Base-by-base conservation (phyloP, 2,329 filamentous ascomycete species). In the Lasiodiplodia citricola region DNA sequence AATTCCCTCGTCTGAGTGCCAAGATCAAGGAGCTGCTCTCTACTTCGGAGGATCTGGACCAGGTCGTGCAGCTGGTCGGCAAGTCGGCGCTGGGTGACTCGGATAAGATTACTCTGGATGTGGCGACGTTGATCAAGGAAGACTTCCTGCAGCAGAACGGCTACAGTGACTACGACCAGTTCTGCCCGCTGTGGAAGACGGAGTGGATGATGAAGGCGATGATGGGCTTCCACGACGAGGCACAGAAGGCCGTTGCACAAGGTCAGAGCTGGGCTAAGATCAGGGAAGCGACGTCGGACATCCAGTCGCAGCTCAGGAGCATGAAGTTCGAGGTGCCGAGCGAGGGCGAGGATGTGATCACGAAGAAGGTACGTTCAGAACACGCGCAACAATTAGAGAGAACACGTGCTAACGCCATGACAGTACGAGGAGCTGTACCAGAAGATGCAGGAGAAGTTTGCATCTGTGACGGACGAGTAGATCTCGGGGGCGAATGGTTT, bases 141-240 rank as follows among this genome's bases (percentile, higher is more conserved):
- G 96, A 99, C 80, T 99, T 99, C 85, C 81, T 99, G 79, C 96
- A 99, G 83, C 96, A 99, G 82, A 99, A 99, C 84, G 96, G 96
- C 72, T 99, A 99, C 88, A 96, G 92, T 74, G 93, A 98, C 82
- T 98, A 99, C 80, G 96, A 99, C 79, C 94, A 98, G 84, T 99
- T 97, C 89, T 99, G 96, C 79, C 96, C 96, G 62, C 88, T 99
- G 77, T 99, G 96, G 96, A 99, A 99, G 91, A 99, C 96, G 0
- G 92, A 97, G 81, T 99, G 96, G 91, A 98, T 99, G 96, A 99
- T 99, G 96, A 97, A 97, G 88, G 91, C 93, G 72, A 98, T 99
- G 90, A 92, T 99, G 86, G 92, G 91, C 69, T 99, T 95, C 88
- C 93, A 97, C 80, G 96, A 99, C 77, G 96, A 99, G 85, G 91